Percentiles rank a stretch among this genome's conserved stretches.
phyloP scores from a whole-genome alignment of 1,139 yeast species.

The Debaryomycetaceae sp. region DNA sequence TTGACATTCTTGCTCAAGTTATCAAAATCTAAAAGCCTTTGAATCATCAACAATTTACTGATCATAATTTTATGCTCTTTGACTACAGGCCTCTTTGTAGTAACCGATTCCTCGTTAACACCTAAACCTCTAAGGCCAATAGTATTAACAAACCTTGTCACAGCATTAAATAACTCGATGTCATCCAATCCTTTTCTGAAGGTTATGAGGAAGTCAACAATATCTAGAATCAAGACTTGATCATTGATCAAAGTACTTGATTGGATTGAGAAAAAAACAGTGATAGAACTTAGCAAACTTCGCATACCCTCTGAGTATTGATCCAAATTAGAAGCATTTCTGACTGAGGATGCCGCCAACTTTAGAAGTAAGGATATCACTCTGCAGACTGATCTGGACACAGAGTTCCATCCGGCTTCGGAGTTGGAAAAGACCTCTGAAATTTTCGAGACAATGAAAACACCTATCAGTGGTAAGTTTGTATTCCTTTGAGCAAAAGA shows the following conservation, averaged over 20 bases:
- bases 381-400: constrained; percentile 64
- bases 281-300: constrained; percentile 36
- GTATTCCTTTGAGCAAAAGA: constrained; percentile 34
- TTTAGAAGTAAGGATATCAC: constrained; percentile 50
- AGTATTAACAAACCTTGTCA: constrained; percentile 43
- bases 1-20: constrained; percentile 34
- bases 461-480: constrained; percentile 50
- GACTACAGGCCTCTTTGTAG: constrained; percentile 23
- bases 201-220: constrained; percentile 51
- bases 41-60: constrained; percentile 56
- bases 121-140: constrained; percentile 56
- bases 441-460: constrained; percentile 44
- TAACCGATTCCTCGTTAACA: constrained; percentile 31
- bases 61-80: constrained; percentile 55
- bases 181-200: constrained; percentile 39
- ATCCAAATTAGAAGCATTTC: constrained; percentile 14
- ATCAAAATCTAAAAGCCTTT: constrained; percentile 49
- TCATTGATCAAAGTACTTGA: constrained; percentile 51
- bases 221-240: constrained; percentile 57
- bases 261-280: constrained; percentile 46
- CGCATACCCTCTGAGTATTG: constrained; percentile 29
- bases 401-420: constrained; percentile 55
- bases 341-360: constrained; percentile 30
- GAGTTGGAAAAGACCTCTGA: constrained; percentile 48
- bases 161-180: constrained; percentile 33